Conservation (phyloP, 148 eudicot species). For the Chenopodium quinoa region DNA sequence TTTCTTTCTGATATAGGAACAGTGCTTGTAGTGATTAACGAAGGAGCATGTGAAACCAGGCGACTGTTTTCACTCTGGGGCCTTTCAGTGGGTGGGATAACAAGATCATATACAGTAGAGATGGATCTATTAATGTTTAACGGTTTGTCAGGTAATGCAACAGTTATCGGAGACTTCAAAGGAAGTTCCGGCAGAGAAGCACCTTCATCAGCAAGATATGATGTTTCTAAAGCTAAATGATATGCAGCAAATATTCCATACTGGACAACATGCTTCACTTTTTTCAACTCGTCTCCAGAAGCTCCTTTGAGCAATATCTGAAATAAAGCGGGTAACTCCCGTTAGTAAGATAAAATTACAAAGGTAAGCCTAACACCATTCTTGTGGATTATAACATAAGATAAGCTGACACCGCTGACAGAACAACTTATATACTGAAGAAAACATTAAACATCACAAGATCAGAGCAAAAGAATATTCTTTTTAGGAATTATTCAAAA, state of each 20-base stretch:
- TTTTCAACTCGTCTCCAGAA: conserved; percentile 85
- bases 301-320: conserved; percentile 97
- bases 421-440: neutral
- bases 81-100: conserved; percentile 47
- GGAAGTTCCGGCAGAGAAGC: conserved; percentile 84
- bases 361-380: neutral
- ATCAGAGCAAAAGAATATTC: neutral
- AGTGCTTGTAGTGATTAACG: conserved; percentile 26
- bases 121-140: conserved; percentile 62
- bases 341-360: neutral
- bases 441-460: neutral
- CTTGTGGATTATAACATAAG: neutral
- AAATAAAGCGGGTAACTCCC: conserved; percentile 23
- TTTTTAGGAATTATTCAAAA: neutral
- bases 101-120: conserved; percentile 59
- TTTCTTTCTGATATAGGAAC: conserved; percentile 20
- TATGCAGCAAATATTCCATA: conserved; percentile 98
- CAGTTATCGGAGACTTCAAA: conserved; percentile 66
- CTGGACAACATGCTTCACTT: conserved; percentile 92
- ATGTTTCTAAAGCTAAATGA: conserved; percentile 96
- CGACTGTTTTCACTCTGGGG: conserved; percentile 38
- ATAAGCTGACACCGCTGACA: neutral
- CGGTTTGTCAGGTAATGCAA: conserved; percentile 76
- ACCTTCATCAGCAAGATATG: conserved; percentile 98
- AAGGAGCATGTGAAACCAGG: conserved; percentile 29